Percentiles rank a stretch among this genome's conserved stretches.
These are phyloP conservation scores for Suhomyces tanzawaensis DNA, from an alignment of 805 yeast genomes.

Conservation along the genomic window DNA sequence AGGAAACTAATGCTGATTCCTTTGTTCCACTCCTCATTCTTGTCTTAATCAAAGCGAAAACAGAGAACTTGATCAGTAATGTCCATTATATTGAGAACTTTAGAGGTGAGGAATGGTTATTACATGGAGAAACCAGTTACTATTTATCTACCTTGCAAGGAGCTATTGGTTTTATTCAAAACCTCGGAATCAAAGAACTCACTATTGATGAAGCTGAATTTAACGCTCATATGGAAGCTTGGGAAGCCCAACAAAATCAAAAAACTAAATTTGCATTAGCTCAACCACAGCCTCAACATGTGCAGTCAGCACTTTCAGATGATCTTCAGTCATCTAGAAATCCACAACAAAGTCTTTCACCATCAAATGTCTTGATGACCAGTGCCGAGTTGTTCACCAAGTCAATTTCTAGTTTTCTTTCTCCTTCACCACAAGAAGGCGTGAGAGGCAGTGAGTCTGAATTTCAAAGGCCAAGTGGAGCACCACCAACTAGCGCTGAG, in stretches of 20 bases:
- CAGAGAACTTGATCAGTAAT: conserved; percentile 69
- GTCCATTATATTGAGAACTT: conserved; percentile 82
- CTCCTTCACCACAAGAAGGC: conserved; percentile 32
- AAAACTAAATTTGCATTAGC: conserved; percentile 1
- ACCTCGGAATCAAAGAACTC: conserved; percentile 54
- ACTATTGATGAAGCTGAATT: conserved; percentile 62
- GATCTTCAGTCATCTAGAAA: background rate
- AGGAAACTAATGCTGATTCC: conserved; percentile 83
- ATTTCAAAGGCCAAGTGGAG: conserved; percentile 2
- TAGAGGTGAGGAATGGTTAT: conserved; percentile 67
- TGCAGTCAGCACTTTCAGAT: background rate
- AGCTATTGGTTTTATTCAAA: conserved; percentile 76
- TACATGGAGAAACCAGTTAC: conserved; percentile 84
- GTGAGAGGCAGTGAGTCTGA: background rate
- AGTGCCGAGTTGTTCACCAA: conserved; percentile 53
- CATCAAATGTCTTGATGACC: conserved; percentile 38
- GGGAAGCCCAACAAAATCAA: conserved; percentile 38
- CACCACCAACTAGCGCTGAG: conserved; percentile 2
- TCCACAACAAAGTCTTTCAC: conserved; percentile 24
- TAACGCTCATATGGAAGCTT: conserved; percentile 52
- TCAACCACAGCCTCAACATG: conserved; percentile 22
- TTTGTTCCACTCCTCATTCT: conserved; percentile 87
- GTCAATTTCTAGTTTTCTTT: conserved; percentile 42
- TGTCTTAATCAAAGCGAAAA: conserved; percentile 68
- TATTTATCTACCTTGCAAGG: conserved; percentile 88